Conservation (phyloP, 148 eudicot species). For the Heliosperma pusillum region DNA sequence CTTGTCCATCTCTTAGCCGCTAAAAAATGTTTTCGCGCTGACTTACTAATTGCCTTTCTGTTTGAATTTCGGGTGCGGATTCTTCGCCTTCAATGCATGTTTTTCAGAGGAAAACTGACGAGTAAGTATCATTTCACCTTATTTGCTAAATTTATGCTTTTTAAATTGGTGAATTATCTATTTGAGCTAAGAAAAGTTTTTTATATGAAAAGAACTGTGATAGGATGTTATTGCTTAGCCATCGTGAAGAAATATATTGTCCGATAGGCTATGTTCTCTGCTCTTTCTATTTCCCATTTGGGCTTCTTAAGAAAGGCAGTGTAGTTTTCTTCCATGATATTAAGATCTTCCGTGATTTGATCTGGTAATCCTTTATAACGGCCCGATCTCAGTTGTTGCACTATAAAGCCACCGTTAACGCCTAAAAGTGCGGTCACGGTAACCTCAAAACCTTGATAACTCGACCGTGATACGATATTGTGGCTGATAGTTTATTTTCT, state of each 20-base stretch:
- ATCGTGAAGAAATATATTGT: too few relatives aligned
- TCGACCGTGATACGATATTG: neutral
- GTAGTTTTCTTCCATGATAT: neutral
- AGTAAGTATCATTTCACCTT: constrained; percentile 59
- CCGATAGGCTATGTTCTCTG: neutral
- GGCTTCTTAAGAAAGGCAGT: neutral
- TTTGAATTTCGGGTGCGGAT: constrained; percentile 26
- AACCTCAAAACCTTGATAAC: neutral
- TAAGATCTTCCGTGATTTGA: neutral
- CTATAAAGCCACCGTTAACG: neutral
- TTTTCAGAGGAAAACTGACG: constrained; percentile 82
- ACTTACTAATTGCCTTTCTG: constrained; percentile 25
- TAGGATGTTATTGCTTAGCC: too few relatives aligned
- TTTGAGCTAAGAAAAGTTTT: neutral
- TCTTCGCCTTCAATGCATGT: constrained; percentile 14
- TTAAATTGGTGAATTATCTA: constrained; percentile 1
- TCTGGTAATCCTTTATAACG: neutral
- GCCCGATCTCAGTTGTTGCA: neutral
- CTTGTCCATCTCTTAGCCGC: neutral
- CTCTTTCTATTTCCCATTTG: neutral
- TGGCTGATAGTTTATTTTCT: neutral
- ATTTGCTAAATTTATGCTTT: neutral
- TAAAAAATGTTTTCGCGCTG: constrained; percentile 1
- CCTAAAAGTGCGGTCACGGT: neutral
- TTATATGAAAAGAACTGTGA: neutral